Evolutionary conservation across 202 grass and related monocot genomes (phyloP), one percentile per base, ranked within the genome.

Genomic region (Brachypodium distachyon): DNA sequence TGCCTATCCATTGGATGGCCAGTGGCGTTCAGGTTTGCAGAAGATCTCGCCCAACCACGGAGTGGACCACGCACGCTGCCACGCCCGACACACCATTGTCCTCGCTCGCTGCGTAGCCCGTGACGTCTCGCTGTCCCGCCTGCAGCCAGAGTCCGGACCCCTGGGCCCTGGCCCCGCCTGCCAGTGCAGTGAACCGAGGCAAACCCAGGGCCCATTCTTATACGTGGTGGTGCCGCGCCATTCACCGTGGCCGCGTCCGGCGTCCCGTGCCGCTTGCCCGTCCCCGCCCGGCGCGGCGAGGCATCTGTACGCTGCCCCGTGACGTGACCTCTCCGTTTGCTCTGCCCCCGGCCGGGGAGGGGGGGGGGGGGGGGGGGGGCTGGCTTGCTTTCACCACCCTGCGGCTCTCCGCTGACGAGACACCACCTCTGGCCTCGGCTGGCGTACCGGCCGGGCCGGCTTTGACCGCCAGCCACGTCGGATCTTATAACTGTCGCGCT

Each of bases 251-350:
- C n/a, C n/a, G n/a, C n/a, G n/a, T n/a, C n/a, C n/a, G n/a, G n/a
- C n/a, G n/a, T n/a, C n/a, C n/a, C n/a, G n/a, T n/a, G n/a, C n/a
- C n/a, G n/a, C n/a, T n/a, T n/a, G n/a, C n/a, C n/a, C n/a, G n/a
- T n/a, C n/a, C 17, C 13, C 44, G 44, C 13, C 4, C 16, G 44
- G 12, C 44, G 1, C 4, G 13, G 16, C 63, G 32, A n/a, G n/a
- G n/a, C n/a, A n/a, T n/a, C n/a, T n/a, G n/a, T n/a, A n/a, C 4
- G 31, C 1, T 27, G 66, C 41, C 59, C 55, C 46, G 82, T 72
- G 74, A 84, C 21, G 74, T 39, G 75, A 79, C 82, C 57, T 19
- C 6, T 10, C 32, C 62, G 26, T 27, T 32, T 70, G 12, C 41
- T 48, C n/a, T n/a, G n/a, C n/a, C n/a, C n/a, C n/a, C n/a, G n/a